Conservation (phyloP, 805 yeast genomes). For the Myxozyma mucilagina region DNA sequence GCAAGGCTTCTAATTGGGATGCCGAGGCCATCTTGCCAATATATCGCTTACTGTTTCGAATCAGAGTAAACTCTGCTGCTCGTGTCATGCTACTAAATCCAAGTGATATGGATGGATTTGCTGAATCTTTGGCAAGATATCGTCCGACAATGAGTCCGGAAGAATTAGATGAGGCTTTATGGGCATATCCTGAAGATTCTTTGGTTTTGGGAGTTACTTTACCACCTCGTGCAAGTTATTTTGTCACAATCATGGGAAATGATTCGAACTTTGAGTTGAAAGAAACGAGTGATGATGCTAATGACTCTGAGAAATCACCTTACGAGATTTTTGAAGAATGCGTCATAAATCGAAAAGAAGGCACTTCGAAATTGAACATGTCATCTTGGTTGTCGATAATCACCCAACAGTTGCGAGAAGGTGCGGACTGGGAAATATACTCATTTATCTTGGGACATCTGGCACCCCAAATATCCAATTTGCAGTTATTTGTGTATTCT, state of each 20-base stretch:
- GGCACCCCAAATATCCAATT: conserved; percentile 66
- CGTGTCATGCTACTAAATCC: conserved; percentile 54
- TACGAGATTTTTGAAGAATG: conserved; percentile 7
- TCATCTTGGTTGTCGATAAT: conserved; percentile 53
- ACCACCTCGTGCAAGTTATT: conserved; percentile 46
- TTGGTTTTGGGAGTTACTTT: conserved; percentile 49
- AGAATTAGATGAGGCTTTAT: conserved; percentile 40
- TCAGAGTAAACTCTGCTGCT: conserved; percentile 51
- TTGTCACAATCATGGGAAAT: conserved; percentile 21
- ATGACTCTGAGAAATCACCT: conserved; percentile 30
- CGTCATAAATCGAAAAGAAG: conserved; percentile 7
- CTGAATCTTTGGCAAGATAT: conserved; percentile 59
- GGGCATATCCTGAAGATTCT: conserved; percentile 64
- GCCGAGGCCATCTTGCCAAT: conserved; percentile 44
- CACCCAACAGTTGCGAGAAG: conserved; percentile 51
- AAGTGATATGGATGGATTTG: conserved; percentile 63
- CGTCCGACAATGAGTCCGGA: conserved; percentile 37
- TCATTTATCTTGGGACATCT: conserved; percentile 66
- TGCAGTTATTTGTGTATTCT: conserved; percentile 51
- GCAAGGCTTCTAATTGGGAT: conserved; percentile 23
- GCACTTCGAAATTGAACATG: conserved; percentile 25
- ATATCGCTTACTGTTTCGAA: conserved; percentile 54
- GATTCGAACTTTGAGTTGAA: conserved; percentile 9
- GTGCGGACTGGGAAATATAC: conserved; percentile 69
- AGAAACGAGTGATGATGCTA: conserved; percentile 33